Evolutionary conservation across 2,329 filamentous ascomycete species (phyloP).

Genomic region (Zarea fungicola): DNA sequence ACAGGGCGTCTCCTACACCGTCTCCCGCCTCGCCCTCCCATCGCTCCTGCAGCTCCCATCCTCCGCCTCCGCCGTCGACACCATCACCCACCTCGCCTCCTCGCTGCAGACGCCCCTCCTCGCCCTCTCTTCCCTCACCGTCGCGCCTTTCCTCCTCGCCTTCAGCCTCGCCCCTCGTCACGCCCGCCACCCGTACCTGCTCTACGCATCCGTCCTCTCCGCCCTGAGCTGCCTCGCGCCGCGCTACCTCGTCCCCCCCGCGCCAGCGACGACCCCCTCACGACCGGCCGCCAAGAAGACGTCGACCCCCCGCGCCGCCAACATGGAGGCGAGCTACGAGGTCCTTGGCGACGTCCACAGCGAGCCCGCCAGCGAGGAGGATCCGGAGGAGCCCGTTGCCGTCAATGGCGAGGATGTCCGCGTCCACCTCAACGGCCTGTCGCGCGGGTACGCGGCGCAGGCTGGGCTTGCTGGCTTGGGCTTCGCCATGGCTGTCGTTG

Average conservation of each 20-base stretch:
- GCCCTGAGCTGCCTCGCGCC: conserved; percentile 53
- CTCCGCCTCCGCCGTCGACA: conserved; percentile 62
- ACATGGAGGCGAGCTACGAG: conserved; percentile 69
- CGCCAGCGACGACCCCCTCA: conserved; percentile 21
- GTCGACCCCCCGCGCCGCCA: conserved; percentile 18
- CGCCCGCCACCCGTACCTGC: conserved; percentile 78
- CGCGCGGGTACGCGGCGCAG: conserved; percentile 49
- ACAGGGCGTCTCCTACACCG: conserved; percentile 84
- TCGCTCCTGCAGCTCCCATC: conserved; percentile 76
- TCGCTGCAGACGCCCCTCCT: conserved; percentile 61
- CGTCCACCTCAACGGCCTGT: conserved; percentile 49
- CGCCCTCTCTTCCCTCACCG: conserved; percentile 62
- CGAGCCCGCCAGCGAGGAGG: conserved; percentile 47
- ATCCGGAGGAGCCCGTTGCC: conserved; percentile 33
- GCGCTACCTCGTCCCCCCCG: conserved; percentile 37
- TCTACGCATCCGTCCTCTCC: conserved; percentile 74
- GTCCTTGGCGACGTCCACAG: conserved; percentile 53
- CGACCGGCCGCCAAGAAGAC: background rate
- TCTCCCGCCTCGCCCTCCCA: conserved; percentile 72
- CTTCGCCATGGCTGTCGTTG: conserved; percentile 57
- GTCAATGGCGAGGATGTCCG: conserved; percentile 61
- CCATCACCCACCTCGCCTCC: conserved; percentile 62
- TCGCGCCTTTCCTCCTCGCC: conserved; percentile 68
- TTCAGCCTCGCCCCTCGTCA: conserved; percentile 70
- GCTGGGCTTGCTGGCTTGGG: conserved; percentile 50